These are phyloP conservation scores for Botrytis medusae DNA, from an alignment of 2,329 filamentous ascomycete species.

Conservation along the genomic window DNA sequence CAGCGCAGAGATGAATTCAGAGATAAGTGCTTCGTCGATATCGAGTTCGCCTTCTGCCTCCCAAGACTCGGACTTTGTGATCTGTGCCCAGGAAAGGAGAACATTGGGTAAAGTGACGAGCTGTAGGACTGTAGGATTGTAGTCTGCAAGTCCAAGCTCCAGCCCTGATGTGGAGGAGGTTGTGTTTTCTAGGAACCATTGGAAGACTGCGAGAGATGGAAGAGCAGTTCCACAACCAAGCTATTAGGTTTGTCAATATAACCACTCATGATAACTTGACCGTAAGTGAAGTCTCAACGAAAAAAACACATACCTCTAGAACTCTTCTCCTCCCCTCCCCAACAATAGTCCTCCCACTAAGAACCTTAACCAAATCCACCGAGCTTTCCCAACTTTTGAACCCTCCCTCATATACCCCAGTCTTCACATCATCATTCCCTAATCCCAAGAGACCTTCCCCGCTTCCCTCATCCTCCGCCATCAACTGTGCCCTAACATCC, in stretches of 20 bases:
- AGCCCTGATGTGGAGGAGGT: constrained; percentile 39
- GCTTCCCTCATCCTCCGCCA: constrained; percentile 69
- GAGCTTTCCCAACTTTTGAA: constrained; percentile 92
- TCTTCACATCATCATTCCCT: constrained; percentile 71
- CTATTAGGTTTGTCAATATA: constrained; percentile 42
- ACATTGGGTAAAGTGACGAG: constrained; percentile 80
- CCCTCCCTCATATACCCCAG: constrained; percentile 81
- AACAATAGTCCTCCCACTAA: constrained; percentile 19
- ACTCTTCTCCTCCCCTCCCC: constrained; percentile 28
- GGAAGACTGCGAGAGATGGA: constrained; percentile 69
- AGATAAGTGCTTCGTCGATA: constrained; percentile 48
- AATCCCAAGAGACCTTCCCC: constrained; percentile 53
- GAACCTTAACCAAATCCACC: constrained; percentile 70
- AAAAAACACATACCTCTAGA: constrained; percentile 36
- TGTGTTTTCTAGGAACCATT: constrained; percentile 49
- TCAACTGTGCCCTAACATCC: constrained; percentile 78
- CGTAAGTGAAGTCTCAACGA: background rate
- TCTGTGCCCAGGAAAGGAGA: constrained; percentile 61
- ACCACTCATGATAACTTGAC: background rate
- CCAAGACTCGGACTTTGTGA: constrained; percentile 28
- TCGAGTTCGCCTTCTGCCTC: constrained; percentile 40
- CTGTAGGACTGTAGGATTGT: constrained; percentile 74
- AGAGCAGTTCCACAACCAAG: constrained; percentile 78
- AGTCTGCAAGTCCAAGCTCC: constrained; percentile 71
- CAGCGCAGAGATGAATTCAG: constrained; percentile 59